These are phyloP conservation scores for Cladophialophora exuberans DNA, from an alignment of 2,329 filamentous ascomycete genomes.

Conservation along the genomic window DNA sequence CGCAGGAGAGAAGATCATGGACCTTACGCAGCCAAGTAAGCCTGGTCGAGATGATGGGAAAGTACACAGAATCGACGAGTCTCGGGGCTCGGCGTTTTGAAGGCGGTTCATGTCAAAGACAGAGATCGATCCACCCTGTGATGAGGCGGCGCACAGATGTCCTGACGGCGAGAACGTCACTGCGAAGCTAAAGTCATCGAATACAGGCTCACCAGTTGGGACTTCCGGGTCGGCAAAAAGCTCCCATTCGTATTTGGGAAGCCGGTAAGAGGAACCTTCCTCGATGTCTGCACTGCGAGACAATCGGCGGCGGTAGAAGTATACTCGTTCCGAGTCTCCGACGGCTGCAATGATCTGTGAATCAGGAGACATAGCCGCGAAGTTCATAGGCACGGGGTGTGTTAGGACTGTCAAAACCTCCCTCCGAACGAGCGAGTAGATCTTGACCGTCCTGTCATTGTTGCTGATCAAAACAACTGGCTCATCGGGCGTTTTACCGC, in stretches of 20 bases:
- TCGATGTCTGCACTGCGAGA: conserved; percentile 30
- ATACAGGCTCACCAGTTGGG: conserved; percentile 43
- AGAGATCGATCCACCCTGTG: conserved; percentile 52
- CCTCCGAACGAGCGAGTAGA: conserved; percentile 75
- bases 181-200: conserved; percentile 52
- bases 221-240: conserved; percentile 44
- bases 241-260: conserved; percentile 47
- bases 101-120: conserved; percentile 46
- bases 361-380: conserved; percentile 90
- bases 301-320: conserved; percentile 68
- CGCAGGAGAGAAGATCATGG: conserved; percentile 89
- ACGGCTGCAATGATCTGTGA: conserved; percentile 79
- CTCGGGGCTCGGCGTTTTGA: conserved; percentile 27
- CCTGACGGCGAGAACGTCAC: conserved; percentile 54
- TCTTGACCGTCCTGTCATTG: conserved; percentile 85
- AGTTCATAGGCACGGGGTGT: conserved; percentile 87
- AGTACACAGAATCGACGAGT: conserved; percentile 65
- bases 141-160: conserved; percentile 54
- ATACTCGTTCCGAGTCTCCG: conserved; percentile 83
- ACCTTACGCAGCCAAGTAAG: conserved; percentile 78
- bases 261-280: conserved; percentile 33
- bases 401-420: conserved; percentile 70
- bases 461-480: conserved; percentile 71
- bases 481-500: conserved; percentile 54
- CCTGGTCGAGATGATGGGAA: conserved; percentile 78